These are phyloP conservation scores for Solanum habrochaites DNA, from an alignment of 257 asterid genomes.

Conservation along the genomic window DNA sequence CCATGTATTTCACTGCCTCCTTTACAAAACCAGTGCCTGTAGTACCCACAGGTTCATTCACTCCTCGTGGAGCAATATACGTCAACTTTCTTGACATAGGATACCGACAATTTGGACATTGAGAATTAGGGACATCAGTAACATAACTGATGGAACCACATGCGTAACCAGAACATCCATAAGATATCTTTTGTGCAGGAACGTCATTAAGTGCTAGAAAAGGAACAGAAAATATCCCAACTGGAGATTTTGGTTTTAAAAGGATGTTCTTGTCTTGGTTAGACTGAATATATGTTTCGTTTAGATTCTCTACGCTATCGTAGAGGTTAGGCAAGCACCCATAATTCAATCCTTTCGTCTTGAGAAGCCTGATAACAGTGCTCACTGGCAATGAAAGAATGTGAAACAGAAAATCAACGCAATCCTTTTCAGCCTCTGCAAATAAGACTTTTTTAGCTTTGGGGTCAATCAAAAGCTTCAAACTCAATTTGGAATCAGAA, in stretches of 20 bases:
- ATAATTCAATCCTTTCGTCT: not conserved
- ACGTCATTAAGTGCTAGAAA: not conserved
- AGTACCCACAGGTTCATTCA: not conserved
- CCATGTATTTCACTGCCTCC: conserved; percentile 12
- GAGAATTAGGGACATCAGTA: not conserved
- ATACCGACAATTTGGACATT: not conserved
- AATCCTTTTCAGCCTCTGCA: not conserved
- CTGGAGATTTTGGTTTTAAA: not conserved
- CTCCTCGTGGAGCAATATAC: not conserved
- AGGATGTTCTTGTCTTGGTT: not conserved
- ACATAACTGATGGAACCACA: not conserved
- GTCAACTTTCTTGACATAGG: not conserved
- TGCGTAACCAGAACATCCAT: rapidly evolving
- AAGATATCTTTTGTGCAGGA: not conserved
- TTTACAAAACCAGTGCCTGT: conserved; percentile 14
- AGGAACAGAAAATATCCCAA: not conserved
- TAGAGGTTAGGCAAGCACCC: not conserved
- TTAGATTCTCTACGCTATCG: not conserved
- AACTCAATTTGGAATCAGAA: not conserved
- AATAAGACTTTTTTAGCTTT: not conserved
- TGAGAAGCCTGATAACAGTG: not conserved
- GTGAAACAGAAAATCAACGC: not conserved
- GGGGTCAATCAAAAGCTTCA: not conserved
- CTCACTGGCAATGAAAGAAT: not conserved
- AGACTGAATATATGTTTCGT: not conserved